Conservation (phyloP, 495 filamentous ascomycete genomes). For the Aspergillus affinis region DNA sequence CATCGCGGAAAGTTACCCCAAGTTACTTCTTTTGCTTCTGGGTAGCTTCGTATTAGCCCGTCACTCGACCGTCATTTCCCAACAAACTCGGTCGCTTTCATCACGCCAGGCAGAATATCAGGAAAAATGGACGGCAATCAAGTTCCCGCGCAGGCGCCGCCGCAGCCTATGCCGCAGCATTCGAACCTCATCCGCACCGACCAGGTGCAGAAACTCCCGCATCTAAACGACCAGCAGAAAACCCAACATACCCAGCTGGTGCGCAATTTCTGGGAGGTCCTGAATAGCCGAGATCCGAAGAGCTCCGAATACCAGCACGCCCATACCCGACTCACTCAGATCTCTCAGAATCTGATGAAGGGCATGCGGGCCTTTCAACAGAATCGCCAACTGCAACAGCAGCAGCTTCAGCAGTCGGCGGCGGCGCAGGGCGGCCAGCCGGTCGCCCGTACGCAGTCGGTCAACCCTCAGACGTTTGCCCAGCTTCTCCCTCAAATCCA, state of each 20-base stretch:
- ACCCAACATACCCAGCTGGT: slow-evolving; percentile 65
- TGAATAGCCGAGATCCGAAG: slow-evolving; percentile 58
- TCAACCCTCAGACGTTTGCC: slow-evolving; percentile 40
- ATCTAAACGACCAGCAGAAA: slow-evolving; percentile 60
- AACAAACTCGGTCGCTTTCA: not conserved
- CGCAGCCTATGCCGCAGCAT: slow-evolving; percentile 41
- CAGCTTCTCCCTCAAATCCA: slow-evolving; percentile 47
- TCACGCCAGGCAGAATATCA: slow-evolving; percentile 2
- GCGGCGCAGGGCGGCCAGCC: slow-evolving; percentile 36
- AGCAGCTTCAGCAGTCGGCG: slow-evolving; percentile 26
- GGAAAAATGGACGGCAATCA: slow-evolving; percentile 37
- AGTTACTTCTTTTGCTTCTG: not conserved
- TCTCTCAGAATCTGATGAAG: slow-evolving; percentile 61
- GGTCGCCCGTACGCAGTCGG: slow-evolving; percentile 36
- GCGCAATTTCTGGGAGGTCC: slow-evolving; percentile 55
- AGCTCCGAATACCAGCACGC: slow-evolving; percentile 59
- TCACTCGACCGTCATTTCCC: not conserved
- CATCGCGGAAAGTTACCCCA: not conserved
- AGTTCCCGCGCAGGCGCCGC: slow-evolving; percentile 27
- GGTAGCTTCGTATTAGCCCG: not conserved
- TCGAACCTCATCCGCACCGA: slow-evolving; percentile 53
- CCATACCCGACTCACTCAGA: slow-evolving; percentile 61
- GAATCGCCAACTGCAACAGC: slow-evolving; percentile 42
- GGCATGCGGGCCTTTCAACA: slow-evolving; percentile 54
- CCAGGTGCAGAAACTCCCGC: slow-evolving; percentile 50